Percentiles rank a stretch among this genome's conserved stretches.
These are phyloP conservation scores for Acacia confusa DNA, from an alignment of 306 rosid genomes.

Conservation along the genomic window DNA sequence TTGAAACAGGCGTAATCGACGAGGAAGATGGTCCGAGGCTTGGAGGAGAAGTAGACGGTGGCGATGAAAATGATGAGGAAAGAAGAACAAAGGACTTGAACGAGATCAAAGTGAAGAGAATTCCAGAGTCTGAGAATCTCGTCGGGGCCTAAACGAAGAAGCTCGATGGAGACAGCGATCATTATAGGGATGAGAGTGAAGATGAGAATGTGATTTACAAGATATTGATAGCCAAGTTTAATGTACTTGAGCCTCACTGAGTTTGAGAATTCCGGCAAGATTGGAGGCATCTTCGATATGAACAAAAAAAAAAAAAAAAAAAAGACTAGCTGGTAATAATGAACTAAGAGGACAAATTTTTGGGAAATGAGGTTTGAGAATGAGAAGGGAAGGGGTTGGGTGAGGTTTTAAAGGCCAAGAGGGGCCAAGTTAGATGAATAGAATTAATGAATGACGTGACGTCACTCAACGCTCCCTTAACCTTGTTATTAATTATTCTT, in stretches of 20 bases:
- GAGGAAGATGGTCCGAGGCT: constrained; percentile 64
- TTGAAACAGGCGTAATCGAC: constrained; percentile 84
- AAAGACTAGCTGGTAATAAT: neutral
- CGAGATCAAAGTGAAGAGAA: constrained; percentile 55
- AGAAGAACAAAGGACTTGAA: constrained; percentile 58
- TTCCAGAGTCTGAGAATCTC: constrained; percentile 54
- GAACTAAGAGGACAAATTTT: too few species aligned
- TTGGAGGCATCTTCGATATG: constrained; percentile 47
- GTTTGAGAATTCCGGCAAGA: constrained; percentile 61
- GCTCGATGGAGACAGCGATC: constrained; percentile 36
- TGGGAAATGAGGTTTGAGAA: constrained; percentile 9
- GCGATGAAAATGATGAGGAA: constrained; percentile 60
- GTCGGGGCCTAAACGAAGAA: constrained; percentile 60
- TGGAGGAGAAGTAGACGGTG: constrained; percentile 72
- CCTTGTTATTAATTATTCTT: constrained; percentile 41
- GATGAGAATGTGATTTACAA: constrained; percentile 69
- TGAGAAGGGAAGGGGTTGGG: constrained; percentile 29
- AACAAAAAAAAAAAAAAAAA: too few species aligned
- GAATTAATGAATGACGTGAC: constrained; percentile 60
- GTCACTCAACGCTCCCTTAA: constrained; percentile 82
- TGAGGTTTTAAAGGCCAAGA: constrained; percentile 55
- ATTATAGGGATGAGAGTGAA: constrained; percentile 63
- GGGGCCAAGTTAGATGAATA: constrained; percentile 65
- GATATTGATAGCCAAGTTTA: constrained; percentile 78
- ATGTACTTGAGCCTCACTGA: constrained; percentile 77